phyloP scores from a whole-genome alignment of 371 early-diverging fungal species.

The Capillidium heterosporum region DNA sequence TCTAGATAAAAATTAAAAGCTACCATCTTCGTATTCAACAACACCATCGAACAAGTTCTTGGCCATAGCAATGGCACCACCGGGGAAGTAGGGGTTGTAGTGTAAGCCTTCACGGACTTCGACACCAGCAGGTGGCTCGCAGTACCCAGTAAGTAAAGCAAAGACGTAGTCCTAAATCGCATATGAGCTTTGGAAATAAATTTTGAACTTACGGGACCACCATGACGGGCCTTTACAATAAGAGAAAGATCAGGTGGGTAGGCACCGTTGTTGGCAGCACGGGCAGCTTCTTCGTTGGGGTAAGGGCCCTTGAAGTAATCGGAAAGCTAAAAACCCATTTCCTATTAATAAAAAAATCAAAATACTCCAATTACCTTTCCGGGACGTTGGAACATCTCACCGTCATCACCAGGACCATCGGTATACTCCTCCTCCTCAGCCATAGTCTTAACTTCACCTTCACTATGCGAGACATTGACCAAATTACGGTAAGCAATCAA shows the following conservation, averaged over 20 bases:
- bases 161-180: conserved; percentile 73
- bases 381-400: conserved; percentile 86
- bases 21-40: conserved; percentile 88
- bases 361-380: conserved; percentile 48
- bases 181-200: not conserved
- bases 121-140: conserved; percentile 91
- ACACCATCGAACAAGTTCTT: conserved; percentile 82
- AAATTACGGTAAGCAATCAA: conserved; percentile 88
- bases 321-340: conserved; percentile 33
- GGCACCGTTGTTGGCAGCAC: conserved; percentile 92
- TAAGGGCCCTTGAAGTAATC: conserved; percentile 90
- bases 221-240: conserved; percentile 90
- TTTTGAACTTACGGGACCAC: conserved; percentile 46
- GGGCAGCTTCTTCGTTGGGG: conserved; percentile 91
- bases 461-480: conserved; percentile 79
- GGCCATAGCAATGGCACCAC: conserved; percentile 96
- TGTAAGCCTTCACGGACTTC: conserved; percentile 86
- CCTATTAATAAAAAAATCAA: not conserved
- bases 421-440: conserved; percentile 81
- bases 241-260: conserved; percentile 91
- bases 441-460: conserved; percentile 82
- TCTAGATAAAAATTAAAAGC: not conserved
- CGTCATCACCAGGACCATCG: conserved; percentile 89
- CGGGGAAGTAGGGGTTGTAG: conserved; percentile 98
- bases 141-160: conserved; percentile 85